Evolutionary conservation across 1,139 yeast genomes (phyloP).

Genomic region (Yamadazyma triangularis): DNA sequence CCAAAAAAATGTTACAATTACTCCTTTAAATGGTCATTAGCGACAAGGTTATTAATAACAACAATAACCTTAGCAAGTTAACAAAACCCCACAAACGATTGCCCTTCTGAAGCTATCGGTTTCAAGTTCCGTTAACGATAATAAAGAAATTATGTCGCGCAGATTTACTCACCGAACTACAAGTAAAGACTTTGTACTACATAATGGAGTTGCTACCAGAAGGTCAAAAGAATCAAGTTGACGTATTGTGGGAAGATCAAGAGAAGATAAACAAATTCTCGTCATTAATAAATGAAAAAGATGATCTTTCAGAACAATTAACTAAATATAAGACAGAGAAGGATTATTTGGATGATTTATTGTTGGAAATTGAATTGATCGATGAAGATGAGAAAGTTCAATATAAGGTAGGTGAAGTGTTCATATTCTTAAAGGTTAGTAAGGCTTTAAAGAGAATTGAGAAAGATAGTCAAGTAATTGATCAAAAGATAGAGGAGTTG

Average conservation of each 20-base stretch:
- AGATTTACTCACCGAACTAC: too few relatives aligned
- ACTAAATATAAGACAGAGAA: constrained; percentile 59
- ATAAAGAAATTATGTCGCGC: too few relatives aligned
- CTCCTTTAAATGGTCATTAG: too few relatives aligned
- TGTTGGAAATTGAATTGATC: constrained; percentile 77
- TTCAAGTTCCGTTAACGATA: too few relatives aligned
- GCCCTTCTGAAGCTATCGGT: too few relatives aligned
- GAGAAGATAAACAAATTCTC: constrained; percentile 85
- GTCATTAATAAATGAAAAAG: constrained; percentile 68
- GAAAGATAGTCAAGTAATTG: constrained; percentile 49
- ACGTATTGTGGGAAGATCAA: constrained; percentile 88
- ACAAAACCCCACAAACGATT: too few relatives aligned
- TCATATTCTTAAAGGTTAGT: constrained; percentile 60
- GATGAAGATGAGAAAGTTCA: constrained; percentile 74
- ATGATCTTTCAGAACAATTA: constrained; percentile 49
- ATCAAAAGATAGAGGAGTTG: constrained; percentile 40
- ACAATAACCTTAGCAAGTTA: too few relatives aligned
- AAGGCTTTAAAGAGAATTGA: constrained; percentile 69
- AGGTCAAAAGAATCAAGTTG: constrained; percentile 63
- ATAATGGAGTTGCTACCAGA: constrained; percentile 57
- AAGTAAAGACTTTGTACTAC: too few relatives aligned
- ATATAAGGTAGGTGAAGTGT: constrained; percentile 72
- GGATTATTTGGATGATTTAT: constrained; percentile 84
- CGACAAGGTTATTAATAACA: too few relatives aligned
- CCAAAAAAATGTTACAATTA: too few relatives aligned